Percentiles rank a stretch among this genome's conserved stretches.
These are phyloP conservation scores for Globisporangium sylvaticum DNA, from an alignment of 352 stramenopile species.

Conservation along the genomic window DNA sequence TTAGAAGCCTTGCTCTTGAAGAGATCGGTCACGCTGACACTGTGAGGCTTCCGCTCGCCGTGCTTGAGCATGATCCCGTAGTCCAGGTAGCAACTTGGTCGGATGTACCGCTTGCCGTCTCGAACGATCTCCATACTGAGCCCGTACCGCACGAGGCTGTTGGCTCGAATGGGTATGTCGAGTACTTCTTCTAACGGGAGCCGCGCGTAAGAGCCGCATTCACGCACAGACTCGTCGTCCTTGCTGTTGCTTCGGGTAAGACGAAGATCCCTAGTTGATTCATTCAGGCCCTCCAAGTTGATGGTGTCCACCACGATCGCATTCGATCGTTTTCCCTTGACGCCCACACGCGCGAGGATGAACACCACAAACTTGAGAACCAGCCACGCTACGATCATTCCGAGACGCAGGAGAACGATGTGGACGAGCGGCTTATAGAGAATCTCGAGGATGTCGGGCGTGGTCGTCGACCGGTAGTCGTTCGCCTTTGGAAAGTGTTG, in stretches of 20 bases:
- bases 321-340: background rate
- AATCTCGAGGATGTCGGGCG: slow-evolving; percentile 12
- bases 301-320: background rate
- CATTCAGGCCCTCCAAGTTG: background rate
- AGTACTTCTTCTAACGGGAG: slow-evolving; percentile 24
- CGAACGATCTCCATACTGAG: slow-evolving; percentile 28
- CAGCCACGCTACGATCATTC: background rate
- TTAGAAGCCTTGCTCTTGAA: background rate
- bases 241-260: background rate
- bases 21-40: slow-evolving; percentile 9
- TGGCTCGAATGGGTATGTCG: slow-evolving; percentile 21
- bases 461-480: slow-evolving; percentile 12
- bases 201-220: slow-evolving; percentile 13
- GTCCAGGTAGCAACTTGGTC: slow-evolving; percentile 31
- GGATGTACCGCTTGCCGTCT: slow-evolving; percentile 22
- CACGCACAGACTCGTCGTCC: background rate
- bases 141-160: slow-evolving; percentile 21
- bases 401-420: slow-evolving; percentile 14
- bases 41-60: slow-evolving; percentile 8
- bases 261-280: background rate
- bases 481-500: slow-evolving; percentile 25
- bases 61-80: slow-evolving; percentile 33
- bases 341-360: background rate
- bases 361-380: slow-evolving; percentile 5
- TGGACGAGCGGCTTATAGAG: slow-evolving; percentile 16